Base-by-base conservation (phyloP, 257 asterid species). In the Haberlea rhodopensis region DNA sequence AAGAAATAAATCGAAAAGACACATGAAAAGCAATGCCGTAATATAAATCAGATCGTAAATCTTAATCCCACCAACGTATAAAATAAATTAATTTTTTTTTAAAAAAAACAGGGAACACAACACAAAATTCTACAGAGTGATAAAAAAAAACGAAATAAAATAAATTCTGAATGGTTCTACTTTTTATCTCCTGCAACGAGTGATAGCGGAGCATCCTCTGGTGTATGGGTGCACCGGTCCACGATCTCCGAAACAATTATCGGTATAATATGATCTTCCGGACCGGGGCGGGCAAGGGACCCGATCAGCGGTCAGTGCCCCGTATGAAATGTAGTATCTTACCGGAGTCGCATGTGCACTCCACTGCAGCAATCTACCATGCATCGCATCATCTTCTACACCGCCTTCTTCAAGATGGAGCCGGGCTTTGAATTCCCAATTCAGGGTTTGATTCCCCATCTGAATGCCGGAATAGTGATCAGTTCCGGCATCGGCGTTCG, bases 121-220 rank as follows among this genome's bases (percentile, higher is more conserved):
- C n/a, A n/a, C n/a, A n/a, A n/a, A n/a, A n/a, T n/a, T n/a, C n/a
- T n/a, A n/a, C n/a, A n/a, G n/a, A n/a, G n/a, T n/a, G n/a, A n/a
- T n/a, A n/a, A n/a, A n/a, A n/a, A n/a, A n/a, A n/a, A n/a, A n/a
- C n/a, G n/a, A n/a, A n/a, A n/a, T n/a, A n/a, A n/a, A n/a, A n/a
- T n/a, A n/a, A n/a, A n/a, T n/a, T n/a, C n/a, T n/a, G n/a, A 26
- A 31, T 25, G 18, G 20, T 8, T 24, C 6, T 32, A 2, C 5
- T 5, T 18, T 28, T 64, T 16, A 76, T 68, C 81, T 74, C 59
- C 90, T 53, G 76, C 90, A 84, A 56, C 87, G 82, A 0, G 90
- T 77, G 68, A 84, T 76, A 7, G 79, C 74, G 22, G 90, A 73
- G 78, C 87, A 84, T 60, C 90, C 80, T 73, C 90, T 79, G 70